Evolutionary conservation across 495 filamentous ascomycete species (phyloP), one percentile per base, ranked within the genome.

Genomic region (Aspergillus diversus): DNA sequence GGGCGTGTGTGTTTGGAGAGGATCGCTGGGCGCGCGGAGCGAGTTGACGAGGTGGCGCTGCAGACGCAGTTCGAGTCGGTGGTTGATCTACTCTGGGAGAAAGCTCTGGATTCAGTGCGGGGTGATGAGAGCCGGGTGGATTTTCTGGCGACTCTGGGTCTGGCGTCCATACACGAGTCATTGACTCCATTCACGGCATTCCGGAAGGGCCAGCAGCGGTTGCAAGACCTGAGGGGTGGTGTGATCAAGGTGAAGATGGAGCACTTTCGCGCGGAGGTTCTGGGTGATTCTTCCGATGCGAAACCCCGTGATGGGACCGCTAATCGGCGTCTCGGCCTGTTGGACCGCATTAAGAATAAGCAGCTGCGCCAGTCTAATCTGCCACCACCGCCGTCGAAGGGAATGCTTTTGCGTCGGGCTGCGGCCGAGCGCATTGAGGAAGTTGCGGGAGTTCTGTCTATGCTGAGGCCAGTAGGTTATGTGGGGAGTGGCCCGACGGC

Each of bases 261-360:
- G 59, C 72, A 63, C 49, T 46, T 76, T 52, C 68, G 69, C 17
- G 59, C 72, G 1, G 67, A 71, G n/a, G 35, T 51, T 5, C 49
- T 68, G 21, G 39, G 67, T 7, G 61, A 57, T 2, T 57, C 55
- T 21, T 43, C 46, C 32, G 47, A 62, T 1, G 58, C 59, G 12
- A 74, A 74, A 49, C 57, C 72, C 7, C 57, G 59, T 33, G 74
- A 73, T 33, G 69, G 72, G 8, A 71, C 77, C 11, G 70, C 66
- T 33, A 71, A 71, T 43, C 79, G 79, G 21, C 71, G 76, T 27
- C 72, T 76, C 60, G 68, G 79, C 1, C 68, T 81, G 4, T 58
- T 81, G 55, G 78, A 80, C 51, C 77, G 79, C 27, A 76, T 81
- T 55, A 80, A 77, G 73, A 74, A 70, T 55, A 82, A 82, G 63